Base-by-base conservation (phyloP, 2,329 filamentous ascomycete genomes). In the Parafenestella ontariensis region DNA sequence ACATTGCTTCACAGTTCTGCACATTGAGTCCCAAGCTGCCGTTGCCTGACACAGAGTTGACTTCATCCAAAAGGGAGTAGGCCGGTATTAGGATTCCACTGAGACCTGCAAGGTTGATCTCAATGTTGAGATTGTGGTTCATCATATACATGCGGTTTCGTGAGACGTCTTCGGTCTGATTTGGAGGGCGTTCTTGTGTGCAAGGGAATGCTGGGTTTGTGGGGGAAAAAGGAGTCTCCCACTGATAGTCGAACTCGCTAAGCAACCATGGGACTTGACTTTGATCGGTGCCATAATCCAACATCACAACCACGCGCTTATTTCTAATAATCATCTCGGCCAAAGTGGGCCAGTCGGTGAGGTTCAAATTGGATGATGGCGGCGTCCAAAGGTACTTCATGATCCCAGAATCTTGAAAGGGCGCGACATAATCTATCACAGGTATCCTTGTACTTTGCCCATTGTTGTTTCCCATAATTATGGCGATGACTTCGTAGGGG, bases 71-170 rank as follows among this genome's bases (percentile, higher is more conserved):
- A 1, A 66, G 59, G 7, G 64, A 54, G 36, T 68, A 68, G 4
- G 71, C 70, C 0, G 73, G 73, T 13, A 76, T 63, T 9, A 75
- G 58, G 28, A 74, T 82, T n/a, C 36, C 26, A 78, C 87, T 85
- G 31, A 33, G 8, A 18, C 58, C 56, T 3, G 51, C 29, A 1
- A 66, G 40, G 3, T 23, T 37, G n/a, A 72, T 49, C 3, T 82
- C 79, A 54, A 89, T 83, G 73, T 96, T 96, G 54, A 96, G 83
- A 72, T 97, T 97, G 79, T 97, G 93, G 76, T 97, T 97, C 68
- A 89, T 85, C 69, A 96, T 83, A 72, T 93, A 96, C 76, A 96
- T 82, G 39, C 87, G 83, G 26, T 87, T 80, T 53, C 80, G 78
- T 0, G 71, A 71, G 7, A 85, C 81, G 2, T 82, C 76, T 0